Conservation (phyloP, 1,284 basidiomycete genomes). For the Leccinum subrobustum region DNA sequence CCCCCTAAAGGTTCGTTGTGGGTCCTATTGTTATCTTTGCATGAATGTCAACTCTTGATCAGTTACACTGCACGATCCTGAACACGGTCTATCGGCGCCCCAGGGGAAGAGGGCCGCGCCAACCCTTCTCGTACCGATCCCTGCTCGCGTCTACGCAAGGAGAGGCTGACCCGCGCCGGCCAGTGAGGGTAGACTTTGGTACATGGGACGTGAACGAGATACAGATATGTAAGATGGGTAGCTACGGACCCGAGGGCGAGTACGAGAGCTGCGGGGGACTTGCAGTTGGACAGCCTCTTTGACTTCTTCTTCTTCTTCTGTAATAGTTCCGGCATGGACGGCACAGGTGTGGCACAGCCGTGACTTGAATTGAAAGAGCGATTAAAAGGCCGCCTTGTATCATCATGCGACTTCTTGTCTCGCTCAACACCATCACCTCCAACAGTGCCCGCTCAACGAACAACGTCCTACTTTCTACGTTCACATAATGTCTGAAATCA, state of each 20-base stretch:
- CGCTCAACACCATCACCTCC: slow-evolving; percentile 38
- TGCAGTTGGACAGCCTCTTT: slow-evolving; percentile 8
- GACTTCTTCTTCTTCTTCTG: neutral
- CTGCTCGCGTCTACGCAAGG: slow-evolving; percentile 36
- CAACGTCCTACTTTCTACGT: slow-evolving; percentile 34
- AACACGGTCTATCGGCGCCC: slow-evolving; percentile 60
- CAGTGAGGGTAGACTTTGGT: slow-evolving; percentile 29
- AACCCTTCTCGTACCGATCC: slow-evolving; percentile 50
- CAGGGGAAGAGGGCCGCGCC: slow-evolving; percentile 26
- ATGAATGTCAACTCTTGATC: neutral
- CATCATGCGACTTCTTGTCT: slow-evolving; percentile 38
- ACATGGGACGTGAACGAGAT: slow-evolving; percentile 33
- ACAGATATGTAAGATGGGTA: slow-evolving; percentile 37
- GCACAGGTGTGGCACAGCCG: slow-evolving; percentile 36
- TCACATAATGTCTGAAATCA: slow-evolving; percentile 63
- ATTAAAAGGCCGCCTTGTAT: slow-evolving; percentile 38
- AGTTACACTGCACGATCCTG: slow-evolving; percentile 71
- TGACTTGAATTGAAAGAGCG: slow-evolving; percentile 31
- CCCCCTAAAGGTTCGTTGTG: slow-evolving; percentile 56
- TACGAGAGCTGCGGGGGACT: slow-evolving; percentile 33
- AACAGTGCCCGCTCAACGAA: slow-evolving; percentile 36
- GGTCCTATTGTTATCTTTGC: neutral
- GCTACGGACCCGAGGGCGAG: slow-evolving; percentile 34
- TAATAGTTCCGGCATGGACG: slow-evolving; percentile 20
- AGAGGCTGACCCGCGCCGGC: slow-evolving; percentile 6